Evolutionary conservation across 208 protist genomes (phyloP).

Genomic region (Novymonas esmeraldas): DNA sequence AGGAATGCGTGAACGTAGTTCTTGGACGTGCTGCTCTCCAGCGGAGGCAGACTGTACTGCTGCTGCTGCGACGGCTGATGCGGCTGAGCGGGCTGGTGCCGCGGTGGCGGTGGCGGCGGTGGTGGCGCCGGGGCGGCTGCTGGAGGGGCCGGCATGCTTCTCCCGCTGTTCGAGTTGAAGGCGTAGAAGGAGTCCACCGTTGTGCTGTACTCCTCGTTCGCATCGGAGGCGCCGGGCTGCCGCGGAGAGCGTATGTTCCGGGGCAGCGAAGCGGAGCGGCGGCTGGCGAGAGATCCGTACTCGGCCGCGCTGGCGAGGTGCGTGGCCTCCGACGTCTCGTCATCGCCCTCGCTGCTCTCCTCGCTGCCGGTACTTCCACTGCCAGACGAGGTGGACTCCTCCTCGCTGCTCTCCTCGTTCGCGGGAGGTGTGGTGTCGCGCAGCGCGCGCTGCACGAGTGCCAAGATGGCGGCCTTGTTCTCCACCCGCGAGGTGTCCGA

Average conservation of each 20-base stretch:
- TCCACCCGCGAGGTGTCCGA: conserved; percentile 40
- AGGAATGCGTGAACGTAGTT: conserved; percentile 14
- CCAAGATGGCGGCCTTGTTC: conserved; percentile 64
- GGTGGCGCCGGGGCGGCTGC: too few relatives aligned
- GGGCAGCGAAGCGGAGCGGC: not conserved
- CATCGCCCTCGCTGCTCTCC: conserved; percentile 8
- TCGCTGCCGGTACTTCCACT: conserved; percentile 8
- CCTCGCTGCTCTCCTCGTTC: conserved; percentile 40
- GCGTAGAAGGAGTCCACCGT: not conserved
- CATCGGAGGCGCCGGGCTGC: not conserved
- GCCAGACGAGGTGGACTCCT: conserved; percentile 4
- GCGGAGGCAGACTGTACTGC: conserved; percentile 10
- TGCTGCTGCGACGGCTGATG: not conserved
- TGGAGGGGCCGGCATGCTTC: too few relatives aligned
- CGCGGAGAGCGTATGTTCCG: not conserved
- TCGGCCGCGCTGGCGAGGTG: not conserved
- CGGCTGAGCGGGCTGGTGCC: not conserved
- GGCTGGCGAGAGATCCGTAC: not conserved
- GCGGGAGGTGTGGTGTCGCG: conserved; percentile 31
- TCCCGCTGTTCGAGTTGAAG: not conserved
- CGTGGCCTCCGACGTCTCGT: conserved; percentile 1
- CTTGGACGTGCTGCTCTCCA: conserved; percentile 2
- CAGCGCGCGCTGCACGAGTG: conserved; percentile 40
- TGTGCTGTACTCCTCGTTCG: not conserved
- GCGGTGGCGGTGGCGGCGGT: not conserved